Base-by-base conservation (phyloP, 768 basidiomycete species). In the Gloeopeniophorella convolvens region DNA sequence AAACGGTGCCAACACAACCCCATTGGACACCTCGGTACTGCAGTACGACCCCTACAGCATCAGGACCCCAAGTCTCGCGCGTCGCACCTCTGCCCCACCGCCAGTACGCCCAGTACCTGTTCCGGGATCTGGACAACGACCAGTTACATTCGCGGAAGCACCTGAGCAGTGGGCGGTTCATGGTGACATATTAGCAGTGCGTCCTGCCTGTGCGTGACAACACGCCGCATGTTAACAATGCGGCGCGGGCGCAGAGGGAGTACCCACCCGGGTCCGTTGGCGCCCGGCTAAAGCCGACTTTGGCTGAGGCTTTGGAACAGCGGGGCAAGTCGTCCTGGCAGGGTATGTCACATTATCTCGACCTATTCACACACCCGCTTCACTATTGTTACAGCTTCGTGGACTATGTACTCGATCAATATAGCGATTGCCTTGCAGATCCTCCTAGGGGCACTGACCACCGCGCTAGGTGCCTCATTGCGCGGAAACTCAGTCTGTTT, bases 391-490 rank as follows among this genome's bases (percentile, higher is more conserved):
- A 16, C 16, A 46, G 45, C 45, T 21, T 27, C 24, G 21, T 46
- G 26, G 45, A 10, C 16, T 8, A 20, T 3, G 12, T 52, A 51
- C 21, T 42, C 57, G 4, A 48, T 63, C 12, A 63, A 63, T 37
- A 30, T 55, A 9, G 61, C 61, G 6, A 59, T 62, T 31, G 62
- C 55, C 4, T 5, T 59, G 42, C 61, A 63, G 45, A 40, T 63
- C 26, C 12, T 59, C 23, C 26, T 63, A 5, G 61, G 56, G 1
- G 57, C 62, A 12, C 37, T 62, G n/a, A 59, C 54, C n/a, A 59
- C 62, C 21, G 59, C 52, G 13, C 32, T 63, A 10, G 44, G 49
- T 9, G 57, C 52, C 16, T 48, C 55, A 3, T 27, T 54, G 1
- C 28, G 28, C 3, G 59, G 62, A 15, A 52, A 41, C 10, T 36